Percentiles rank a stretch among this genome's conserved stretches.
Evolutionary conservation across 192 early-diverging fungal genomes (phyloP).

Genomic region (Linderina pennispora): DNA sequence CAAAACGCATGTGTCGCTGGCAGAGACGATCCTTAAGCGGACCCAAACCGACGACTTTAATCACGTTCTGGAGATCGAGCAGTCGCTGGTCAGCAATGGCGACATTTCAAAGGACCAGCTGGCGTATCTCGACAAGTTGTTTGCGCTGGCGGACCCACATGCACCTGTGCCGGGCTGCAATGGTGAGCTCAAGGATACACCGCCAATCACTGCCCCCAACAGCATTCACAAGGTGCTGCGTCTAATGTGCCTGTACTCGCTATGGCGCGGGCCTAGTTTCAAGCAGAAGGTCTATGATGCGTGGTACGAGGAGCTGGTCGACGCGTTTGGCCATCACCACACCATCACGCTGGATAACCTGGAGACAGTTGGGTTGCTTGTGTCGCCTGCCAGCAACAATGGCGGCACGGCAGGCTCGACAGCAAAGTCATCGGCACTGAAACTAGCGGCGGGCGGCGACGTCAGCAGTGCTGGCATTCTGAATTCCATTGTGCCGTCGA

Average conservation of each 20-base stretch:
- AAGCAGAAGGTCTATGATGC: slow-evolving; percentile 80
- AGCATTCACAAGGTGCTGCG: slow-evolving; percentile 62
- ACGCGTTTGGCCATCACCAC: slow-evolving; percentile 91
- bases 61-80: slow-evolving; percentile 79
- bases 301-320: slow-evolving; percentile 76
- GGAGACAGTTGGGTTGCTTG: slow-evolving; percentile 54
- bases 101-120: slow-evolving; percentile 18
- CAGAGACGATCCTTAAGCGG: slow-evolving; percentile 74
- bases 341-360: slow-evolving; percentile 82
- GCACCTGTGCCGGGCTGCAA: slow-evolving; percentile 49
- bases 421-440: background rate
- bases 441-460: background rate
- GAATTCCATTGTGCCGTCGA: slow-evolving; percentile 14
- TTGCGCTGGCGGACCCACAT: slow-evolving; percentile 81
- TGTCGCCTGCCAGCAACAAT: slow-evolving; percentile 43
- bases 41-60: slow-evolving; percentile 83
- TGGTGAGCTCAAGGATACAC: slow-evolving; percentile 10
- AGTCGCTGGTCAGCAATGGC: slow-evolving; percentile 45
- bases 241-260: slow-evolving; percentile 76
- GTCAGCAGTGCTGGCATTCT: slow-evolving; percentile 2
- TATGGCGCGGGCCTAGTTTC: slow-evolving; percentile 67
- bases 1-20: slow-evolving; percentile 44
- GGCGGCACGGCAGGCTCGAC: slow-evolving; percentile 39
- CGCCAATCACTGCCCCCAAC: slow-evolving; percentile 14
- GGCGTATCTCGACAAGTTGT: slow-evolving; percentile 67